phyloP scores from a whole-genome alignment of 768 basidiomycete species.

The Piloderma croceum region DNA sequence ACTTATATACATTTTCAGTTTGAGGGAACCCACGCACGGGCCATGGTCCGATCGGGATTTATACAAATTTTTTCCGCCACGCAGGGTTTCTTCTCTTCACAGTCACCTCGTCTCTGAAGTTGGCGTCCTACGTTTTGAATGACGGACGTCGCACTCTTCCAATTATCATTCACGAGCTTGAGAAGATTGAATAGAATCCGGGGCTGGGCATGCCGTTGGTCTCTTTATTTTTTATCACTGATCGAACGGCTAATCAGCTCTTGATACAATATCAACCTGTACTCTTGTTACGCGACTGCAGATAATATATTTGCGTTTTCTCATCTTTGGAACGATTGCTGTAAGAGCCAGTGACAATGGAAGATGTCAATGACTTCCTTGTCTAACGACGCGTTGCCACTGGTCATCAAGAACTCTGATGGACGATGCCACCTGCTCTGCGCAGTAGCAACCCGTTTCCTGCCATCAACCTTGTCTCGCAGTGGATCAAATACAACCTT shows the following conservation, averaged over 20 bases:
- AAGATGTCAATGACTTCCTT: no score
- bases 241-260: constrained; percentile 42
- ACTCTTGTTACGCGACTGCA: no score
- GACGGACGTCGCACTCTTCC: not conserved
- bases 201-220: constrained; percentile 46
- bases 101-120: not conserved
- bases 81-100: not conserved
- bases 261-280: constrained; percentile 26
- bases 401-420: no score
- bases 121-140: not conserved
- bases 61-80: not conserved
- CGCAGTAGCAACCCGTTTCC: no score
- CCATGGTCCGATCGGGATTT: constrained; percentile 18
- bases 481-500: no score
- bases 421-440: no score
- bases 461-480: no score
- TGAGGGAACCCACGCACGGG: constrained; percentile 37
- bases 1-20: not conserved
- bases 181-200: constrained; percentile 30
- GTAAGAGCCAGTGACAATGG: no score
- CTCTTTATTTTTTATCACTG: constrained; percentile 18
- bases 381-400: no score
- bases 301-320: no score
- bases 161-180: constrained; percentile 24
- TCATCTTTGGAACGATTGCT: no score